A percentile compares a stretch with the other conserved stretches of the same genome.
These are phyloP conservation scores for Vitis riparia DNA, from an alignment of 164 flowering plant species.

Conservation along the genomic window DNA sequence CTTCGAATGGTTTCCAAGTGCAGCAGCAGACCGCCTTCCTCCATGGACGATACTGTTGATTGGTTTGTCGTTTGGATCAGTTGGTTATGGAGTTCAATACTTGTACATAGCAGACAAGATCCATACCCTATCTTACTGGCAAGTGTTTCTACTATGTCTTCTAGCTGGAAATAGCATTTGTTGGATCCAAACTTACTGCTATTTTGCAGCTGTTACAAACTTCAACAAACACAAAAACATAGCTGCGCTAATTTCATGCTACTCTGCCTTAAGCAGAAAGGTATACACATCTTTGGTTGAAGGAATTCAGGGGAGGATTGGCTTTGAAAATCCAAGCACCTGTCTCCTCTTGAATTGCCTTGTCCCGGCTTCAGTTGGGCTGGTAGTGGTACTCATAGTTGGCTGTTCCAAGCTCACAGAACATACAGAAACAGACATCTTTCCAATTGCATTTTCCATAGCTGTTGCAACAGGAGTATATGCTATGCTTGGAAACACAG, in stretches of 20 bases:
- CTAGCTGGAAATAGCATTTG: slow-evolving; percentile 11
- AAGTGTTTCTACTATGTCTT: slow-evolving; percentile 4
- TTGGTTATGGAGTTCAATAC: slow-evolving; percentile 10
- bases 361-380: no score
- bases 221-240: not conserved
- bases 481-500: no score
- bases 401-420: no score
- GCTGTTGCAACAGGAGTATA: no score
- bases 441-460: no score
- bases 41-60: not conserved
- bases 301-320: no score
- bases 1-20: slow-evolving; percentile 2
- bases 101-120: not conserved
- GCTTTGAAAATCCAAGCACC: no score
- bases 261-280: slow-evolving; percentile 5
- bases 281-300: not conserved
- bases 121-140: no score
- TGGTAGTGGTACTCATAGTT: no score
- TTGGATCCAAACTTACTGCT: slow-evolving; percentile 8
- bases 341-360: no score
- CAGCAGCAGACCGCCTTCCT: slow-evolving; percentile 1
- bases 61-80: not conserved
- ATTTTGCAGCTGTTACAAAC: not conserved
- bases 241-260: slow-evolving; percentile 6
- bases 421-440: no score